Evolutionary conservation across 1,139 yeast species (phyloP).

Genomic region (Blastobotrys capitulatus): DNA sequence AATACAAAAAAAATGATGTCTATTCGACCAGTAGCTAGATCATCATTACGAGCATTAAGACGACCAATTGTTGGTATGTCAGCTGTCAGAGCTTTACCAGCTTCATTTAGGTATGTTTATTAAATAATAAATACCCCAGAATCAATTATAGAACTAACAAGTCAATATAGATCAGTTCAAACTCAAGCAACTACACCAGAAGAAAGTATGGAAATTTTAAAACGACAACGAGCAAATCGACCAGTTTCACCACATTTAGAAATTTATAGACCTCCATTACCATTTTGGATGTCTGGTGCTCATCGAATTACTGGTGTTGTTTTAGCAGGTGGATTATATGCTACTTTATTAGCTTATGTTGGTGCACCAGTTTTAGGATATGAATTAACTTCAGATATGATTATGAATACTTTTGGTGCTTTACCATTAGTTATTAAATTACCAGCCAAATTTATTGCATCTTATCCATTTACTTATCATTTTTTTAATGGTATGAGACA

Average conservation of each 20-base stretch:
- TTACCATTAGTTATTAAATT: slow-evolving; percentile 61
- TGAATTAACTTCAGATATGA: slow-evolving; percentile 52
- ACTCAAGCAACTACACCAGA: slow-evolving; percentile 58
- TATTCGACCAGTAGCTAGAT: slow-evolving; percentile 12
- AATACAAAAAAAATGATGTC: slow-evolving; percentile 9
- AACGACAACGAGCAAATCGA: slow-evolving; percentile 79
- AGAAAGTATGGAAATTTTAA: slow-evolving; percentile 63
- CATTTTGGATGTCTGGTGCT: slow-evolving; percentile 70
- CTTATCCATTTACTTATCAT: slow-evolving; percentile 87
- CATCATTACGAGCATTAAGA: slow-evolving; percentile 6
- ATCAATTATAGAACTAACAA: too few relatives aligned
- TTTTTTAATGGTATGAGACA: slow-evolving; percentile 85
- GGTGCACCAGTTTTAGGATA: slow-evolving; percentile 59
- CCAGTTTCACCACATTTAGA: slow-evolving; percentile 89
- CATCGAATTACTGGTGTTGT: slow-evolving; percentile 90
- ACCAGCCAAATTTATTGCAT: slow-evolving; percentile 60
- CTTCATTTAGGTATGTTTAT: not conserved
- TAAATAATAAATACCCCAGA: not conserved
- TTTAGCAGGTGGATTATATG: slow-evolving; percentile 54
- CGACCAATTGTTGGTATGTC: slow-evolving; percentile 1
- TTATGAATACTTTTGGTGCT: slow-evolving; percentile 43
- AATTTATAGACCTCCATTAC: slow-evolving; percentile 86
- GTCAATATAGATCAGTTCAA: slow-evolving; percentile 2
- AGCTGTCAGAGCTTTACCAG: not conserved
- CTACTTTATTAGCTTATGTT: slow-evolving; percentile 69